phyloP scores from a whole-genome alignment of 2,329 filamentous ascomycete species.

The Podosphaera leucotricha region DNA sequence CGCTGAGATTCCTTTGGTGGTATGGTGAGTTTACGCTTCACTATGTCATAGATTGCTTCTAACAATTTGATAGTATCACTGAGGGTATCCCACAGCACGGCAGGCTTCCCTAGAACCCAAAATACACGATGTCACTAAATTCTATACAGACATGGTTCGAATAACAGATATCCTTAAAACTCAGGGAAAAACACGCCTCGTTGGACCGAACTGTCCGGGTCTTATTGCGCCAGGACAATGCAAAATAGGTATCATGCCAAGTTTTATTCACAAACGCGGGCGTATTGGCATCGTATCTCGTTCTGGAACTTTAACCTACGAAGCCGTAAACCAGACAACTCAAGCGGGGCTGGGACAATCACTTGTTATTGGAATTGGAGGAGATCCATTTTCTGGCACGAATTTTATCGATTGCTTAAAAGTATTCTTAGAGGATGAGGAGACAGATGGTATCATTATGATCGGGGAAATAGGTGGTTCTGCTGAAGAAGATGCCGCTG shows the following conservation, averaged over 20 bases:
- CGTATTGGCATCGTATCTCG: slow-evolving; percentile 97
- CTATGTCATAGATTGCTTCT: slow-evolving; percentile 7
- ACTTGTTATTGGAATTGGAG: slow-evolving; percentile 91
- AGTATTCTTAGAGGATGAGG: slow-evolving; percentile 85
- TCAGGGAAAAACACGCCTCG: slow-evolving; percentile 87
- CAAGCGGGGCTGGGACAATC: slow-evolving; percentile 92
- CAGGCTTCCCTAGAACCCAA: slow-evolving; percentile 20
- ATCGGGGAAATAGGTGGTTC: slow-evolving; percentile 97
- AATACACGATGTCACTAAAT: slow-evolving; percentile 4
- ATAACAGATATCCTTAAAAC: slow-evolving; percentile 96
- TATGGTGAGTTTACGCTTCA: slow-evolving; percentile 33
- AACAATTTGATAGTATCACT: slow-evolving; percentile 37
- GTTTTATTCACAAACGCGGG: slow-evolving; percentile 99
- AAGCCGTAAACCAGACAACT: slow-evolving; percentile 98
- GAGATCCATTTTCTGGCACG: slow-evolving; percentile 95
- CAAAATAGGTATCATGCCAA: slow-evolving; percentile 99
- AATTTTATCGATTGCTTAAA: slow-evolving; percentile 99
- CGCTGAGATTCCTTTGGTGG: slow-evolving; percentile 82
- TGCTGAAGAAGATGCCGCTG: slow-evolving; percentile 92
- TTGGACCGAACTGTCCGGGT: slow-evolving; percentile 94
- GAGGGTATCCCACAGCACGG: slow-evolving; percentile 96
- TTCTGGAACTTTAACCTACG: slow-evolving; percentile 95
- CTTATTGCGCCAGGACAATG: slow-evolving; percentile 91
- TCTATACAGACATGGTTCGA: slow-evolving; percentile 70
- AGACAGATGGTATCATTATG: slow-evolving; percentile 99